Evolutionary conservation across 2,329 filamentous ascomycete species (phyloP), one percentile per base, ranked within the genome.

Genomic region (Fusarium armeniacum): DNA sequence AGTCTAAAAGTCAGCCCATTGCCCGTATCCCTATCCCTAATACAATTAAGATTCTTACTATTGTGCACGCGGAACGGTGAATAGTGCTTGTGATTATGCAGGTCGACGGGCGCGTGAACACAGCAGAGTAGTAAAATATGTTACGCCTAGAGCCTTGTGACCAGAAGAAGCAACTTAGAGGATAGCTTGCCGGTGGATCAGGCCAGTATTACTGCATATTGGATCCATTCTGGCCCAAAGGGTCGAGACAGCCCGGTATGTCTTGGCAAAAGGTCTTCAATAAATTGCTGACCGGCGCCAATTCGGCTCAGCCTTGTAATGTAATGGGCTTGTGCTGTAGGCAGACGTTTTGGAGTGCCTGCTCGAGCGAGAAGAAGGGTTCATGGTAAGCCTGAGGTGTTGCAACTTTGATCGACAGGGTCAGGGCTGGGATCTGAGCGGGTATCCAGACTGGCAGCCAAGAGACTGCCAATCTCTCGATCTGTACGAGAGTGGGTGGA

Each of bases 21-120:
- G 20, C 3, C 20, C 20, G 20, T 20, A 9, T 24, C 7, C 11
- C 26, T 33, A 51, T 53, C n/a, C 24, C 33, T 41, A 73, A 63
- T 40, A 40, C 43, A 38, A 57, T 51, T 64, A 51, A 65, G 63
- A 60, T 47, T 44, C 58, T 52, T 51, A 53, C 59, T 58, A 45
- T 58, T 59, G 40, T 45, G 35, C 45, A 58, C n/a, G 62, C 36
- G 60, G 58, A 45, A 43, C 47, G 51, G 40, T 32, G 13, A 49
- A 49, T 30, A 28, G 24, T 30, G n/a, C 32, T 49, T 51, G 33
- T 62, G 47, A 70, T 70, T 55, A 71, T 69, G 65, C 67, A 71
- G 28, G 51, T 60, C 18, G 30, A 65, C 57, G 68, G 47, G 67
- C 67, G 67, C 54, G 55, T 70, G 44, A 35, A 64, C 33, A 46